Base-by-base conservation (phyloP, 768 basidiomycete genomes). In the Crucibulum laeve region DNA sequence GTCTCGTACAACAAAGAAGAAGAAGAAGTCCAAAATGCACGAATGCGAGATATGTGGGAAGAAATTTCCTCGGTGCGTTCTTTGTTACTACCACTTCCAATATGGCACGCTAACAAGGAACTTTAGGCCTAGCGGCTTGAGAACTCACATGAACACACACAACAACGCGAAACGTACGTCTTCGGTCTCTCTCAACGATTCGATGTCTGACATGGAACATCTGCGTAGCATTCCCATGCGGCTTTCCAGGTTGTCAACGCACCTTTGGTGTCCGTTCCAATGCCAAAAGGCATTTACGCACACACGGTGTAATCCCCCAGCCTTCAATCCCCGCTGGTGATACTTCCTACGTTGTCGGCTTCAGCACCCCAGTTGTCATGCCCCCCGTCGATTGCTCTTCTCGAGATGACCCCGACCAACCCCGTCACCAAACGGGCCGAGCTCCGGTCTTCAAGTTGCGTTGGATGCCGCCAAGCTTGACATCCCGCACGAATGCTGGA, bases 211-310 rank as follows among this genome's bases (percentile, higher is more conserved):
- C 36, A 15, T 33, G 21, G 19, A 23, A 18, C 19, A 18, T 34
- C 49, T 77, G 76, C 76, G 6, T 76, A 64, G n/a, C n/a, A n/a
- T n/a, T n/a, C 44, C 46, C 61, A 4, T 91, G 87, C 54, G 71
- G 64, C 0, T 78, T 81, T 38, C 66, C 74, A 11, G 70, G 71
- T 25, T 91, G 88, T 56, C 61, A 66, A 23, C 82, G 84, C 55
- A 73, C 70, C 3, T 91, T 90, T 53, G 79, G 84, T 15, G 87
- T 90, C 14, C 79, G 84, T 10, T 90, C 87, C 5, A 91, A 91
- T 52, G 86, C 86, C 13, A 86, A 81, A 59, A 76, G 87, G 25
- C 87, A 91, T 54, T 71, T 87, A 26, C 82, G 84, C 35, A 88
- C 84, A 1, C 87, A 91, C 51, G 83, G 84, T 19, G 70, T 82